These are phyloP conservation scores for Platanthera zijinensis DNA, from an alignment of 106 monocot species.

Conservation along the genomic window DNA sequence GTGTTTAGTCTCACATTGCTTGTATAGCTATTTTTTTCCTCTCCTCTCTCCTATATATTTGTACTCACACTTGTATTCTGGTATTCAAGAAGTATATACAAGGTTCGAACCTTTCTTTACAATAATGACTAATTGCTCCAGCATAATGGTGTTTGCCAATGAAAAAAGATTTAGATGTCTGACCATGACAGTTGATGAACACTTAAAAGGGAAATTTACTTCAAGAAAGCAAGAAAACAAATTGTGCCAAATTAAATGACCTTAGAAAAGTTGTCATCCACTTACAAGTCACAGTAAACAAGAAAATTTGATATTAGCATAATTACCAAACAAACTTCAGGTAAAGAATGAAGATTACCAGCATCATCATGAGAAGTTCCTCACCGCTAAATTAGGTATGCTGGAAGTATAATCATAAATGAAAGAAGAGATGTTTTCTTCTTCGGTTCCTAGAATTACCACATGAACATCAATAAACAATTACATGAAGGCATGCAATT, in stretches of 20 bases:
- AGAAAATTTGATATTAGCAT: neutral
- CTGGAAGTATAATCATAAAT: slow-evolving; percentile 60
- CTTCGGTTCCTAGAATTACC: slow-evolving; percentile 26
- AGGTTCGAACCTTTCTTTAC: too few species aligned
- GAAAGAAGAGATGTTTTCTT: slow-evolving; percentile 37
- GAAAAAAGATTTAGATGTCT: neutral
- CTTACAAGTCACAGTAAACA: neutral
- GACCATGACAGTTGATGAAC: neutral
- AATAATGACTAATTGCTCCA: neutral
- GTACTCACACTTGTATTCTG: too few species aligned
- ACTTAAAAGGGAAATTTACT: neutral
- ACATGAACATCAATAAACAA: slow-evolving; percentile 12
- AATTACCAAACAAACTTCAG: neutral
- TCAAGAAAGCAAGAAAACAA: neutral
- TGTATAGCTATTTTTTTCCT: too few species aligned
- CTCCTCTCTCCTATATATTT: too few species aligned
- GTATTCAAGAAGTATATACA: too few species aligned
- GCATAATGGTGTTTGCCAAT: neutral
- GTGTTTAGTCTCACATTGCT: too few species aligned
- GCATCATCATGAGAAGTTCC: slow-evolving; percentile 39
- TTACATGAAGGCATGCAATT: neutral
- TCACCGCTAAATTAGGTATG: slow-evolving; percentile 80
- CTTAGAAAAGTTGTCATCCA: neutral
- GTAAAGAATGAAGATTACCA: slow-evolving; percentile 26
- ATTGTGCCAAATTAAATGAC: neutral